Percentiles rank a stretch among this genome's conserved stretches.
Conservation (phyloP, 2,329 filamentous ascomycete species). For the Fusarium mangiferae region DNA sequence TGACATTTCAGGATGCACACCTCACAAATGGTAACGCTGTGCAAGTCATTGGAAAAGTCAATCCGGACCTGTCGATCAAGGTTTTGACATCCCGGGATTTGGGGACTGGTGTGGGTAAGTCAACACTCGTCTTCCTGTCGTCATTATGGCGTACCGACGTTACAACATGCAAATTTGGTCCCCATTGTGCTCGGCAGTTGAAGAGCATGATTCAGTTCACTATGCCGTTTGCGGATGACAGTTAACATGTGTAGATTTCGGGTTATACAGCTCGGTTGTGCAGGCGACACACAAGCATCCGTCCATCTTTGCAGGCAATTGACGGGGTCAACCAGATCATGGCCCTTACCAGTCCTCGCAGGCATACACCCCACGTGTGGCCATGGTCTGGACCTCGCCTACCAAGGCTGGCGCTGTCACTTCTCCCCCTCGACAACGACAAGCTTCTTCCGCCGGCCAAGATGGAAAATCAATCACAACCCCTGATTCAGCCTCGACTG, state of each 20-base stretch:
- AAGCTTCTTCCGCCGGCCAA: constrained; percentile 6
- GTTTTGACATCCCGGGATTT: constrained; percentile 77
- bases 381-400: constrained; percentile 53
- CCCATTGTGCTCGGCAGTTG: background rate
- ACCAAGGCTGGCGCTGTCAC: constrained; percentile 3
- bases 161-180: background rate
- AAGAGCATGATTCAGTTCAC: background rate
- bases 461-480: constrained; percentile 18
- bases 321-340: constrained; percentile 47
- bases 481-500: constrained; percentile 5
- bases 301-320: constrained; percentile 74
- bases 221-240: background rate
- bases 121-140: constrained; percentile 21
- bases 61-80: constrained; percentile 76
- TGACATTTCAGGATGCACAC: constrained; percentile 71
- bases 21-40: constrained; percentile 75
- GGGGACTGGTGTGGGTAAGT: constrained; percentile 75
- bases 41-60: constrained; percentile 84
- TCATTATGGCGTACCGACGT: constrained; percentile 25
- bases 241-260: constrained; percentile 70
- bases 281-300: constrained; percentile 86
- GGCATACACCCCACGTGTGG: constrained; percentile 48
- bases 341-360: constrained; percentile 33
- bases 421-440: background rate
- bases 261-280: constrained; percentile 80